phyloP scores from a whole-genome alignment of 192 early-diverging fungal species.

The Kappamyces sp. region DNA sequence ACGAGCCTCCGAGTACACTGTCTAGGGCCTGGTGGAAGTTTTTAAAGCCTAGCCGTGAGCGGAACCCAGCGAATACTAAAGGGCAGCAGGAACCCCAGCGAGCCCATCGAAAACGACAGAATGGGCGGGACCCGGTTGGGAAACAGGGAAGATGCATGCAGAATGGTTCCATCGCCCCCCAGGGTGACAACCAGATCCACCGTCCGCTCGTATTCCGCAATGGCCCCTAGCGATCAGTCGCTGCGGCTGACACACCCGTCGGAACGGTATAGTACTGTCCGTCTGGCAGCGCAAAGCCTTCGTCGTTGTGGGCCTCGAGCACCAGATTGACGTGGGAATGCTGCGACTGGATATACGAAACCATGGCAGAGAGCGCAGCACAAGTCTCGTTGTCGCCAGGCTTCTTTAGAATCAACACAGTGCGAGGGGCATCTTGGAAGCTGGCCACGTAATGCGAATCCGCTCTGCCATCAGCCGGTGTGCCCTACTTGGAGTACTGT shows the following conservation, averaged over 20 bases:
- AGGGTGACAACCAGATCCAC: conserved; percentile 88
- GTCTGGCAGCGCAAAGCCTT: too few species aligned
- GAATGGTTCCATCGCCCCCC: conserved; percentile 87
- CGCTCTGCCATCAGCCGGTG: too few species aligned
- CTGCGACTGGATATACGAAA: conserved; percentile 31
- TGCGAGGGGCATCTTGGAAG: conserved; percentile 64
- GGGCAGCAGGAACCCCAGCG: conserved; percentile 84
- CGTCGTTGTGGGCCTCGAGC: too few species aligned
- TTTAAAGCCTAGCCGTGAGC: conserved; percentile 45
- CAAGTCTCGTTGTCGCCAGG: conserved; percentile 62
- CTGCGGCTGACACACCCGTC: neutral
- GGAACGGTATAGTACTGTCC: neutral
- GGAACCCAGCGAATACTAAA: conserved; percentile 50
- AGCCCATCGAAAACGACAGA: conserved; percentile 90
- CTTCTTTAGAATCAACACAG: conserved; percentile 77
- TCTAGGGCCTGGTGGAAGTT: conserved; percentile 54
- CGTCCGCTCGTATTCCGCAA: conserved; percentile 14
- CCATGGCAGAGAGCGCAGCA: conserved; percentile 58
- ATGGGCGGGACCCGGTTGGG: conserved; percentile 70
- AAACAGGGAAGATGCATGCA: conserved; percentile 81
- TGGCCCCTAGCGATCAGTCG: neutral
- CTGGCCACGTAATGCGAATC: too few species aligned
- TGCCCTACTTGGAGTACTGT: too few species aligned
- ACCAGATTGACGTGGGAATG: conserved; percentile 3
- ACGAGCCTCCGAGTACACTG: conserved; percentile 56